Base-by-base conservation (phyloP, 108 stramenopile genomes). In the Pseudonitzschia delicatissima region DNA sequence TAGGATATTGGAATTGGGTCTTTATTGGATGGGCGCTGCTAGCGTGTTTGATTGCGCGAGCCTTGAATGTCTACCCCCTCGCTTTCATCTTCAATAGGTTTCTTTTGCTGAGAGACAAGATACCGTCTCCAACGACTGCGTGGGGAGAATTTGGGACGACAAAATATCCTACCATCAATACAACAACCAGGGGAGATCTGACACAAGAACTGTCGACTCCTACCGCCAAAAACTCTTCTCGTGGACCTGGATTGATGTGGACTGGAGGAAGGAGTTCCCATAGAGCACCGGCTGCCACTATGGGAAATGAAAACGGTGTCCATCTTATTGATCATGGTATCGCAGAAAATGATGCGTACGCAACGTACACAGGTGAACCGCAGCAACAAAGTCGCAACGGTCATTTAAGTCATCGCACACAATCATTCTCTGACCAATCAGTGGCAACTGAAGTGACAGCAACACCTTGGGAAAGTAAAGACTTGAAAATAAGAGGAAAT, bases 41-140 rank as follows among this genome's bases (percentile, higher is more conserved):
- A 3, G 76, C 80, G 0, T 87, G 86, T 62, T 68, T 93, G 13
- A 49, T 88, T 39, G 87, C 79, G 5, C 70, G 95, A 39, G 90
- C 87, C 1, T 28, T 75, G 15, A 79, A 90, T 69, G 77, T 96
- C n/a, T 87, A 87, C 67, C 84, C 85, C 2, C 76, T 93, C 42
- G 52, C 75, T 8, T 45, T 71, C 21, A 65, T 89, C 11, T 86
- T 76, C 77, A 89, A 89, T 60, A 39, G 32, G 35, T 63, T 37
- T 17, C 61, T 77, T 1, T 47, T 72, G 44, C 61, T 66, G 21
- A 62, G 60, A 44, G 42, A 68, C 8, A 66, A 15, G 44, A 44
- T 61, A 26, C 37, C 50, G 34, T 33, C 66, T 45, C 32, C 52
- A 34, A 37, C 66, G 11, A 13, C 35, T 12, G 40, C 51, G 12